Base-by-base conservation (phyloP, 768 basidiomycete species). In the Hygrophoropsis aurantiaca region DNA sequence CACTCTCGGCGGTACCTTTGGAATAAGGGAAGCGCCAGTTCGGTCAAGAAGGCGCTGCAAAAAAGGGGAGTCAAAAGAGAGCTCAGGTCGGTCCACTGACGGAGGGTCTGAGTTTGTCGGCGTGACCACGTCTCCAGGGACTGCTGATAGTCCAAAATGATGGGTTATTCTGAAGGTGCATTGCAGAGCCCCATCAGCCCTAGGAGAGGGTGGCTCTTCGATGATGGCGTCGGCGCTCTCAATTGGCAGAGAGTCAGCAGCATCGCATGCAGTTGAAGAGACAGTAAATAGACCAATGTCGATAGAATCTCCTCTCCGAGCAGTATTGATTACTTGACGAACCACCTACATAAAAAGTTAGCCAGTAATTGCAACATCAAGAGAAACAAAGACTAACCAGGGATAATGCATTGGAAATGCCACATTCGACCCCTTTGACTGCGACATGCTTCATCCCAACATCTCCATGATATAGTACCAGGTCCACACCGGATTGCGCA, bases 381-480 rank as follows among this genome's bases (percentile, higher is more conserved):
- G 27, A 13, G 25, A 47, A 33, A 20, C 42, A 32, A 7, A 26
- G 27, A 76, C 91, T 74, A 71, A 95, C 94, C 75, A 94, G 87
- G 32, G 84, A 83, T 47, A 97, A 65, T 2, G 84, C 79, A 70
- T 87, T 94, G 32, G 82, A 82, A 50, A 95, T 72, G 8, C 85
- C 92, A 58, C 82, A 85, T 58, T 93, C 94, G 56, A 92, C 88
- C 16, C 90, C 92, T 56, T 74, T 80, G 11, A 95, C 92, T 47
- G 81, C 84, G 41, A 93, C 77, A 54, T 94, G 90, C 70, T 88
- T 89, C 74, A 97, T 75, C 18, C 85, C 86, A 18, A 87, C 84
- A 62, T 95, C 93, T 16, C 85, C 88, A 57, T 97, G 93, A 62
- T 86, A 94, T 11, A 97, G 70, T 15, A 95, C 91, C 53, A 97